phyloP scores from a whole-genome alignment of 2,329 filamentous ascomycete genomes.

The Penicillium sp. region DNA sequence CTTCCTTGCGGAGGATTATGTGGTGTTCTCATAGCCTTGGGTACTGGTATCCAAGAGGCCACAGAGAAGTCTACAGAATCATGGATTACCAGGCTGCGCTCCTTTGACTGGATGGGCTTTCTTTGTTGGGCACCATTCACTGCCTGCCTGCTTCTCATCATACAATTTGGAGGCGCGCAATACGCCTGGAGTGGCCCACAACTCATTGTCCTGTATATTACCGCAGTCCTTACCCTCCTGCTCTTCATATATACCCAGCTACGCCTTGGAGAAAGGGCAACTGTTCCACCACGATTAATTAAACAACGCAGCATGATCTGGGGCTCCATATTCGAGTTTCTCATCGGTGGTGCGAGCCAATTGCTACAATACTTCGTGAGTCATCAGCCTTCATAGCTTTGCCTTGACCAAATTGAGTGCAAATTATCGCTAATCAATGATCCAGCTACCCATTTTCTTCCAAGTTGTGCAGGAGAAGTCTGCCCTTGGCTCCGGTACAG shows the following conservation, averaged over 20 bases:
- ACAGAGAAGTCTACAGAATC: not conserved
- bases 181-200: not conserved
- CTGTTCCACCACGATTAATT: not conserved
- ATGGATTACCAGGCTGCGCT: not conserved
- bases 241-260: not conserved
- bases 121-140: not conserved
- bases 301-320: not conserved
- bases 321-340: not conserved
- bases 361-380: no score
- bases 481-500: not conserved
- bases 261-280: not conserved
- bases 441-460: not conserved
- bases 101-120: not conserved
- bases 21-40: not conserved
- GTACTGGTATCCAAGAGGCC: not conserved
- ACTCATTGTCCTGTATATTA: not conserved
- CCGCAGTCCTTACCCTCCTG: not conserved
- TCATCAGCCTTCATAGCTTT: not conserved
- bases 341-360: not conserved
- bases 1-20: not conserved
- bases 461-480: not conserved
- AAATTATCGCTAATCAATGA: no score
- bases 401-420: no score
- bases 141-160: not conserved
- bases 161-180: not conserved